Evolutionary conservation across 257 asterid species (phyloP).

Genomic region (Nicotiana tabacum): DNA sequence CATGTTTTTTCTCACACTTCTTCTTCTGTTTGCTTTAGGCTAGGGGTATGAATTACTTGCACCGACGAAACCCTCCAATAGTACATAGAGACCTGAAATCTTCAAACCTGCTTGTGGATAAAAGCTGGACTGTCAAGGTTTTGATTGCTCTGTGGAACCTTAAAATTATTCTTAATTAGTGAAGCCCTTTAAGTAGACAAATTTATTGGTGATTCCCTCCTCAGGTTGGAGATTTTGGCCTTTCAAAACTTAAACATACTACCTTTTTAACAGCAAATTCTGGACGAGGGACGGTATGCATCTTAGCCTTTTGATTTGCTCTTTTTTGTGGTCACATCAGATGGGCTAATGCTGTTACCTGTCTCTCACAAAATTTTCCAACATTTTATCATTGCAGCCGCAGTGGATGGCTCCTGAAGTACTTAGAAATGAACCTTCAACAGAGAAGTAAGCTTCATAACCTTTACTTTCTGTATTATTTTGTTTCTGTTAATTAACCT

Average conservation of each 20-base stretch:
- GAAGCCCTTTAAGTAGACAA: background rate
- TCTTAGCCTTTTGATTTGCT: conserved; percentile 6
- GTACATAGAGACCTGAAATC: conserved; percentile 81
- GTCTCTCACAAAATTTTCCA: background rate
- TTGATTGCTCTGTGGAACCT: background rate
- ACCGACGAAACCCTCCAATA: conserved; percentile 69
- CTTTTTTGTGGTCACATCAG: background rate
- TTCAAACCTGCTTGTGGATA: conserved; percentile 72
- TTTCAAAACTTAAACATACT: conserved; percentile 54
- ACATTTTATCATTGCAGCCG: conserved; percentile 40
- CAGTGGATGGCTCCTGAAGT: conserved; percentile 97
- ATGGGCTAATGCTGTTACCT: background rate
- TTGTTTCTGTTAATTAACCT: background rate
- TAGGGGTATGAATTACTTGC: conserved; percentile 80
- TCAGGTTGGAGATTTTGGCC: conserved; percentile 84
- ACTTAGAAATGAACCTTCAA: conserved; percentile 67
- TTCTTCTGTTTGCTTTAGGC: conserved; percentile 39
- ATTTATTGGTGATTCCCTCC: background rate
- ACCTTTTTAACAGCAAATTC: conserved; percentile 58
- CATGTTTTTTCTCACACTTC: background rate
- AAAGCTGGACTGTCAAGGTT: conserved; percentile 80
- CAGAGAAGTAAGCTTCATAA: conserved; percentile 54
- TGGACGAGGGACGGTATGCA: conserved; percentile 68
- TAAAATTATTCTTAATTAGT: background rate
- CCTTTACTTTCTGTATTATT: background rate